These are phyloP conservation scores for Eutrema salsugineum DNA, from an alignment of 441 rosid genomes.

Conservation along the genomic window DNA sequence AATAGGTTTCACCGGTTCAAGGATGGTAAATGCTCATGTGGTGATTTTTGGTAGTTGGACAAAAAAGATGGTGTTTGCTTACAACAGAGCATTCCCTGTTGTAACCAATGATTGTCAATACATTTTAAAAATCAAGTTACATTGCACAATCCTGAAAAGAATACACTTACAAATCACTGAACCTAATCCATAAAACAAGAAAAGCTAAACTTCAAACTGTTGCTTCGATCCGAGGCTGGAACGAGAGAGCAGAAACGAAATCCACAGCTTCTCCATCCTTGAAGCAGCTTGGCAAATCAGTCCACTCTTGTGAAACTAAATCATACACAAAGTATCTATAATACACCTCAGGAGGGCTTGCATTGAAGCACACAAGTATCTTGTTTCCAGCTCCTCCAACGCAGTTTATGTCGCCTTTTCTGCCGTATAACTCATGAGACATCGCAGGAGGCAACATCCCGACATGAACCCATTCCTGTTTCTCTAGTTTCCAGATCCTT, in stretches of 20 bases:
- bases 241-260: constrained; percentile 77
- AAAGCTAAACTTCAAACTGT: constrained; percentile 36
- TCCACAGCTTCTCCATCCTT: constrained; percentile 49
- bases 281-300: constrained; percentile 53
- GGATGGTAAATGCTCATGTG: constrained; percentile 38
- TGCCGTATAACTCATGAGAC: constrained; percentile 80
- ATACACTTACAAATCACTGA: constrained; percentile 12
- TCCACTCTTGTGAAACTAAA: constrained; percentile 51
- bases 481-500: constrained; percentile 68
- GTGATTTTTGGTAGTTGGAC: constrained; percentile 34
- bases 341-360: constrained; percentile 34
- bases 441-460: constrained; percentile 78
- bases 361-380: constrained; percentile 69
- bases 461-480: constrained; percentile 58
- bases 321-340: constrained; percentile 57
- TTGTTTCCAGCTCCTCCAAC: constrained; percentile 66
- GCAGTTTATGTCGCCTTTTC: constrained; percentile 78
- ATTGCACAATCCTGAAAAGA: background rate
- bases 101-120: background rate
- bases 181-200: background rate
- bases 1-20: constrained; percentile 38
- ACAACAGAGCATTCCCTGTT: background rate
- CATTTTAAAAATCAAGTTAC: constrained; percentile 8
- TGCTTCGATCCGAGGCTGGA: constrained; percentile 88
- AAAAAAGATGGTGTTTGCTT: background rate